Percentiles rank a stretch among this genome's conserved stretches.
Evolutionary conservation across 768 basidiomycete genomes (phyloP).

Genomic region (Termitomyces sp.): DNA sequence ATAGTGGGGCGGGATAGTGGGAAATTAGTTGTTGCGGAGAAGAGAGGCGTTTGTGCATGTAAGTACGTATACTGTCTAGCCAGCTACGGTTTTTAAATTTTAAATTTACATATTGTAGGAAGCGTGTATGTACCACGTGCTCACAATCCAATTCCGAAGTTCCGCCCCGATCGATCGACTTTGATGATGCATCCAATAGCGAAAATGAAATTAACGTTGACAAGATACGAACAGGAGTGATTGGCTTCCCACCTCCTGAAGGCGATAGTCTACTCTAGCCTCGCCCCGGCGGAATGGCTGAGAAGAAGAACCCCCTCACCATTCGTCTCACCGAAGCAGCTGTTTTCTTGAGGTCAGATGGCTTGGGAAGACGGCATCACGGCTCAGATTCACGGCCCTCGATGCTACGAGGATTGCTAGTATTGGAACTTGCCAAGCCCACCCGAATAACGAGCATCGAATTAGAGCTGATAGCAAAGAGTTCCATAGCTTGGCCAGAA

Average conservation of each 20-base stretch:
- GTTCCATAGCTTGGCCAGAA: constrained; percentile 80
- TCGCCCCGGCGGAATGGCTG: constrained; percentile 6
- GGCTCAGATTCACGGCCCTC: constrained; percentile 36
- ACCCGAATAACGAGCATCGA: constrained; percentile 85
- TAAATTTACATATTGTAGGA: too few species aligned
- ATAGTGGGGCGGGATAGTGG: neutral
- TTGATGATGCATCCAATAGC: neutral
- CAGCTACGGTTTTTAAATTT: neutral
- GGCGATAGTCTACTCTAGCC: neutral
- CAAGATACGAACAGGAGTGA: neutral
- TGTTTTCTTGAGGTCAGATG: constrained; percentile 59
- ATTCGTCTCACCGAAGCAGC: constrained; percentile 73
- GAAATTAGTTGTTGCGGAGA: neutral
- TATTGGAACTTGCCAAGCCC: constrained; percentile 59
- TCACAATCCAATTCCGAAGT: neutral
- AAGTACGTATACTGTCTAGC: neutral
- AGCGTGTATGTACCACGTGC: too few species aligned
- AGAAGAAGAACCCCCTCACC: constrained; percentile 39
- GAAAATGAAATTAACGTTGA: neutral
- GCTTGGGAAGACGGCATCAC: constrained; percentile 28
- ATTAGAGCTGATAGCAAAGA: constrained; percentile 70
- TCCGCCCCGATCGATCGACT: constrained; percentile 5
- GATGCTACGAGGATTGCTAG: constrained; percentile 61
- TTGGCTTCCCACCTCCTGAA: neutral
- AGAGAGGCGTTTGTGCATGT: neutral